A percentile compares a stretch with the other conserved stretches of the same genome.
These are phyloP conservation scores for Paecilomyces sp. DNA, from an alignment of 2,329 filamentous ascomycete genomes.

Conservation along the genomic window DNA sequence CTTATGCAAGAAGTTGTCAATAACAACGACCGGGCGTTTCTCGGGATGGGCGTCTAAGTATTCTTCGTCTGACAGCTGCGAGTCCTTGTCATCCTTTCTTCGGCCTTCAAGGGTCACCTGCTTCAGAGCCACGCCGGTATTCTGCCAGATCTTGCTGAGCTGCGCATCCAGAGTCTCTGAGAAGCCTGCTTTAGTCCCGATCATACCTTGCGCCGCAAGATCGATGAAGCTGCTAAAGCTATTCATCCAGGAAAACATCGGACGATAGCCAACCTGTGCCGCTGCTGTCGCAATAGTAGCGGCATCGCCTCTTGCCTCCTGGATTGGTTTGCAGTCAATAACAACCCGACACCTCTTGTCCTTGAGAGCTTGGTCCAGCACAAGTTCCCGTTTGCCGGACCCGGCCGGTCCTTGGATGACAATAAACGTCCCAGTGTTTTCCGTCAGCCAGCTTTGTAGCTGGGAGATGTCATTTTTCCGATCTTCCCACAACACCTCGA, in stretches of 20 bases:
- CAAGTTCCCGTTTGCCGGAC: constrained; percentile 81
- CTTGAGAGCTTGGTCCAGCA: constrained; percentile 75
- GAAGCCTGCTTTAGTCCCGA: constrained; percentile 89
- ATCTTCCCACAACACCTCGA: constrained; percentile 82
- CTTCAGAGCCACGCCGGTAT: constrained; percentile 71
- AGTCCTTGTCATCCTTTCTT: constrained; percentile 66
- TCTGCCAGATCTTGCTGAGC: constrained; percentile 81
- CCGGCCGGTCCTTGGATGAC: constrained; percentile 88
- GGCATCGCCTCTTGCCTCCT: constrained; percentile 82
- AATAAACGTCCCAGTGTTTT: constrained; percentile 85
- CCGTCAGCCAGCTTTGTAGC: constrained; percentile 77
- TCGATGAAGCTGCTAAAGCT: constrained; percentile 88
- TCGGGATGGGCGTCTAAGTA: constrained; percentile 88
- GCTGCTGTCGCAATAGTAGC: constrained; percentile 78
- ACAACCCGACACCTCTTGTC: constrained; percentile 70
- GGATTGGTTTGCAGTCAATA: constrained; percentile 87
- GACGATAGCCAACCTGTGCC: constrained; percentile 76
- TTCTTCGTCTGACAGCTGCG: constrained; percentile 68
- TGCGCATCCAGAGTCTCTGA: constrained; percentile 88
- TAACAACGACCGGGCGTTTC: constrained; percentile 70
- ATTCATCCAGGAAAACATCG: constrained; percentile 95
- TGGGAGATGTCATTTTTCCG: constrained; percentile 74
- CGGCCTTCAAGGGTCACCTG: constrained; percentile 65
- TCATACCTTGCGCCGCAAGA: constrained; percentile 85
- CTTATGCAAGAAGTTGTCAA: constrained; percentile 88